These are phyloP conservation scores for Phylloporus arenicola DNA, from an alignment of 768 basidiomycete genomes.

Conservation along the genomic window DNA sequence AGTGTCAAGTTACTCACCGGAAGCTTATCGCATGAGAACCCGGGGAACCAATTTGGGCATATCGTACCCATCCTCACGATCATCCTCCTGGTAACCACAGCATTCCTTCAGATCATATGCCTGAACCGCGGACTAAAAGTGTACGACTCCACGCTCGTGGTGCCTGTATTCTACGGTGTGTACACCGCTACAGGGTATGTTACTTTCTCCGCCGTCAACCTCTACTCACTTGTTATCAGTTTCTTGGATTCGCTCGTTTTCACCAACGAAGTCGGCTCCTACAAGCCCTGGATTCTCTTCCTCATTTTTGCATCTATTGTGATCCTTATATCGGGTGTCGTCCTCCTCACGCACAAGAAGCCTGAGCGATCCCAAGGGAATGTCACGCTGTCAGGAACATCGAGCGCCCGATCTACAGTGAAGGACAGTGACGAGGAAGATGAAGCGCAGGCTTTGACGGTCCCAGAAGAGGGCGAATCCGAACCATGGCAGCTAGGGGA, in stretches of 20 bases:
- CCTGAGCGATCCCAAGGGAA: conserved; percentile 46
- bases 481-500: conserved; percentile 69
- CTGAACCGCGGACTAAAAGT: conserved; percentile 86
- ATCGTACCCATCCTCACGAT: conserved; percentile 74
- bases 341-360: conserved; percentile 91
- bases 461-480: conserved; percentile 36
- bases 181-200: conserved; percentile 78
- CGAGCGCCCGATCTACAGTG: conserved; percentile 22
- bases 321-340: conserved; percentile 84
- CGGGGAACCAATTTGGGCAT: conserved; percentile 85
- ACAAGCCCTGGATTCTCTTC: conserved; percentile 83
- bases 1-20: conserved; percentile 81
- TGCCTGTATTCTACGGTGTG: conserved; percentile 92
- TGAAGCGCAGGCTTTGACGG: conserved; percentile 35
- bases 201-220: background rate
- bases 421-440: conserved; percentile 21
- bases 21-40: conserved; percentile 70
- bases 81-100: conserved; percentile 56
- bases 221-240: conserved; percentile 25
- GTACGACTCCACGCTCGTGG: conserved; percentile 87
- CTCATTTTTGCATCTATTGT: conserved; percentile 83
- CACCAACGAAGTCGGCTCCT: conserved; percentile 81
- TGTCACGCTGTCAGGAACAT: conserved; percentile 23
- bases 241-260: conserved; percentile 70
- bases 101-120: conserved; percentile 86